These are phyloP conservation scores for Yarrowia porcina DNA, from an alignment of 805 yeast species.

Conservation along the genomic window DNA sequence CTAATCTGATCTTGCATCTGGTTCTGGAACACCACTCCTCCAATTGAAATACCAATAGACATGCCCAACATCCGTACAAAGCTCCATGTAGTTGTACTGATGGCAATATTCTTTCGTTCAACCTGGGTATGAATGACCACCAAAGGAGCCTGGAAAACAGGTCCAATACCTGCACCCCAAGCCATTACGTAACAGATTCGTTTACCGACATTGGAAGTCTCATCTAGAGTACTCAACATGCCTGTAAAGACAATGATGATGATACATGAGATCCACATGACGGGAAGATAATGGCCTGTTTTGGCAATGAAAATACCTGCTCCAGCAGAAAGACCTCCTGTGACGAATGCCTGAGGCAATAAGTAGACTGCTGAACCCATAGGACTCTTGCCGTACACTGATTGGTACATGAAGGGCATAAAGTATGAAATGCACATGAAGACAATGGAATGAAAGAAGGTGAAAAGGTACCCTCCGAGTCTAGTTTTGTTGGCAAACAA, in stretches of 20 bases:
- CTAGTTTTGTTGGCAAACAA: constrained; percentile 36
- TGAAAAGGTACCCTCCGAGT: constrained; percentile 39
- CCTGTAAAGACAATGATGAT: constrained; percentile 44
- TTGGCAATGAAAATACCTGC: constrained; percentile 48
- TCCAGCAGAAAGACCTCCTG: constrained; percentile 45
- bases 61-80: constrained; percentile 42
- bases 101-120: constrained; percentile 47
- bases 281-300: constrained; percentile 46
- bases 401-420: constrained; percentile 50
- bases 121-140: constrained; percentile 52
- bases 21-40: constrained; percentile 45
- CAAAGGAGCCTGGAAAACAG: constrained; percentile 47
- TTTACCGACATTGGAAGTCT: constrained; percentile 39
- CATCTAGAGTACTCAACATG: constrained; percentile 42
- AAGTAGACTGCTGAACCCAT: constrained; percentile 44
- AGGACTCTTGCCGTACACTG: constrained; percentile 44
- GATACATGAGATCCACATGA: constrained; percentile 36
- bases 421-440: constrained; percentile 49
- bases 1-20: constrained; percentile 35
- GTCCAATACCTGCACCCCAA: constrained; percentile 49
- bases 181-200: constrained; percentile 49
- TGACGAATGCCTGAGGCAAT: constrained; percentile 46
- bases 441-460: constrained; percentile 49
- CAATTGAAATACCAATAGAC: constrained; percentile 47
- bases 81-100: constrained; percentile 47